Percentiles rank a stretch among this genome's conserved stretches.
These are phyloP conservation scores for Pisolithus microcarpus DNA, from an alignment of 768 basidiomycete species.

Conservation along the genomic window DNA sequence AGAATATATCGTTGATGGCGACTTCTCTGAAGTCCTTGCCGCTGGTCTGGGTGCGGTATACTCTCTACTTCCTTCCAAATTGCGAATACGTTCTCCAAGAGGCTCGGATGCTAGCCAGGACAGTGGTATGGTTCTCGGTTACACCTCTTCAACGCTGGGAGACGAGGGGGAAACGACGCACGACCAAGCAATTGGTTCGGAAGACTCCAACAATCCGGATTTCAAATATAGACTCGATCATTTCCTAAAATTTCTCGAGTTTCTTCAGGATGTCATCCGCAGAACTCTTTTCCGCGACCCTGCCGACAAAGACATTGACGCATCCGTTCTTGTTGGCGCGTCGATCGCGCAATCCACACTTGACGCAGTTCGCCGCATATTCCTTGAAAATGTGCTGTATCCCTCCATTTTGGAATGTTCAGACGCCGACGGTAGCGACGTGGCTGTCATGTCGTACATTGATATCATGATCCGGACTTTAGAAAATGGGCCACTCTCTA, in stretches of 20 bases:
- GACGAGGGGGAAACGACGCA: conserved; percentile 45
- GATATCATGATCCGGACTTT: conserved; percentile 81
- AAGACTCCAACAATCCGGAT: conserved; percentile 66
- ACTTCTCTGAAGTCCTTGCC: conserved; percentile 94
- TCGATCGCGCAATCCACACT: conserved; percentile 82
- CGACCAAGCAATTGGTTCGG: conserved; percentile 61
- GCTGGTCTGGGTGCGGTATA: conserved; percentile 92
- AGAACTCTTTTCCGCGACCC: conserved; percentile 46
- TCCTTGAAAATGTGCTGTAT: conserved; percentile 89
- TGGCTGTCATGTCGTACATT: conserved; percentile 93
- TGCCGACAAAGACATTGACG: conserved; percentile 36
- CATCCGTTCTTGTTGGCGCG: conserved; percentile 61
- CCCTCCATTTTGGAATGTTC: conserved; percentile 92
- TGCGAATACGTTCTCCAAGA: conserved; percentile 53
- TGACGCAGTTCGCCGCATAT: conserved; percentile 75
- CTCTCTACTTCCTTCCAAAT: conserved; percentile 81
- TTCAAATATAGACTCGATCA: conserved; percentile 79
- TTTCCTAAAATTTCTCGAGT: conserved; percentile 85
- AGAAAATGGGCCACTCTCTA: conserved; percentile 57
- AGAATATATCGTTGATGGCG: conserved; percentile 93
- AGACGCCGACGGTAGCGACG: conserved; percentile 86
- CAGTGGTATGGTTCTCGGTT: conserved; percentile 69
- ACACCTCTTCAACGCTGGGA: conserved; percentile 44
- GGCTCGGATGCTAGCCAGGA: conserved; percentile 33
- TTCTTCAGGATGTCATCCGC: conserved; percentile 80